These are phyloP conservation scores for Blastobotrys malaysiensis DNA, from an alignment of 1,139 yeast genomes.

Conservation along the genomic window DNA sequence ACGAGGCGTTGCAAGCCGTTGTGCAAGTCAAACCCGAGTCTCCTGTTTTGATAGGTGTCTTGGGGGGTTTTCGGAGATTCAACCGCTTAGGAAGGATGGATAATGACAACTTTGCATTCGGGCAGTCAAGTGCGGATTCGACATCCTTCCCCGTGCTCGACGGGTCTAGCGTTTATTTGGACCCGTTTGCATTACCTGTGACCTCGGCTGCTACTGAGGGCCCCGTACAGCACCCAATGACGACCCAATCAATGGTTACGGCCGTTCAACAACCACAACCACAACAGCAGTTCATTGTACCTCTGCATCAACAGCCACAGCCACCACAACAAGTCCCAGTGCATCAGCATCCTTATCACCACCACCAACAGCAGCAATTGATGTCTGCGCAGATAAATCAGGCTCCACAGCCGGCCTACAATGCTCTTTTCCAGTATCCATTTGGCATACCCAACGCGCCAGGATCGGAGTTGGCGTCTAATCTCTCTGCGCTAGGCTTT, in stretches of 20 bases:
- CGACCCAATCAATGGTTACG: neutral
- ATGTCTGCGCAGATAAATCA: neutral
- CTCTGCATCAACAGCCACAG: neutral
- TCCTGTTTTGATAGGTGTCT: neutral
- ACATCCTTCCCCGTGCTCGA: neutral
- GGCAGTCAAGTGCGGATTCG: neutral
- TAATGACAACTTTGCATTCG: neutral
- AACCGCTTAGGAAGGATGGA: neutral
- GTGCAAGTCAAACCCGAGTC: neutral
- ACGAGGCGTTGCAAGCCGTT: no score
- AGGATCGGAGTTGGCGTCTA: neutral
- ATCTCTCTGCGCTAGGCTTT: neutral
- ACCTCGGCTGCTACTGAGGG: neutral
- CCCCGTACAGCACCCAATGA: neutral
- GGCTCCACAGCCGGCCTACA: neutral
- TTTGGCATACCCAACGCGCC: neutral
- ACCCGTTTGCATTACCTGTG: neutral
- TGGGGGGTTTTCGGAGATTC: neutral
- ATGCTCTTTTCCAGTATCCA: neutral
- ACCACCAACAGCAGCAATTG: neutral
- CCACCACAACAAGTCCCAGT: neutral
- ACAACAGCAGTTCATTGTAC: neutral
- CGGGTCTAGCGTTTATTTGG: neutral
- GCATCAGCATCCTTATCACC: no score
- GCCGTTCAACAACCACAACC: no score